Evolutionary conservation across 345 rosid genomes (phyloP).

Genomic region (Streptanthus diversifolius): DNA sequence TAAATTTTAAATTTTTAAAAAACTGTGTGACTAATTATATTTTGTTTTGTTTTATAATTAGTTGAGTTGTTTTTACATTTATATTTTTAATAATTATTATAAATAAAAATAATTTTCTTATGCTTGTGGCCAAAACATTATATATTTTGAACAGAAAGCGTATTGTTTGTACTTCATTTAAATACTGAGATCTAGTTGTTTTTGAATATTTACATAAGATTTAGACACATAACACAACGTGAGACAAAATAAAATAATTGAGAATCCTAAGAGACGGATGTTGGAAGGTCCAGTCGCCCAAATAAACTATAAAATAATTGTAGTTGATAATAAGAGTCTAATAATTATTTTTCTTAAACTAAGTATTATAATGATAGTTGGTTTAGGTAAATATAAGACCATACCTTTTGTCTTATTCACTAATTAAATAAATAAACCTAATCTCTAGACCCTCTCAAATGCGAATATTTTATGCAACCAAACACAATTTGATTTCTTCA

Average conservation of each 20-base stretch:
- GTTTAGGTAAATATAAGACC: conserved; percentile 17
- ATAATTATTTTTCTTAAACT: background rate
- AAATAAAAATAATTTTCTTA: too few relatives aligned
- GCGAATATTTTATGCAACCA: background rate
- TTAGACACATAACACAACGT: conserved; percentile 31
- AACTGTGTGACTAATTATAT: too few relatives aligned
- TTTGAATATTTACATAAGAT: conserved; percentile 21
- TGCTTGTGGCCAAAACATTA: too few relatives aligned
- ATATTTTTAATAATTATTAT: too few relatives aligned
- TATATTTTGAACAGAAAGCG: too few relatives aligned
- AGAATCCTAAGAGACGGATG: conserved; percentile 33
- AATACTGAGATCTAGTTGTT: background rate
- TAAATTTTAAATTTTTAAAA: too few relatives aligned
- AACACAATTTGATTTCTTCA: background rate
- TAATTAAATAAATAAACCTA: background rate
- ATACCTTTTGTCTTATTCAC: conserved; percentile 22
- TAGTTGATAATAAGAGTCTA: background rate
- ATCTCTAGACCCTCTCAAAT: background rate
- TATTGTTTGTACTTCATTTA: background rate
- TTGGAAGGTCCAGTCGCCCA: conserved; percentile 33
- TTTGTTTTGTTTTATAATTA: too few relatives aligned
- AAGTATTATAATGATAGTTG: conserved; percentile 10
- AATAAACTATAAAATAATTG: conserved; percentile 1
- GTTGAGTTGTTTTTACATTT: too few relatives aligned
- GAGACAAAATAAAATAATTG: conserved; percentile 34